Evolutionary conservation across 2,329 filamentous ascomycete genomes (phyloP), one percentile per base, ranked within the genome.

Genomic region (Stagonosporopsis tanaceti): DNA sequence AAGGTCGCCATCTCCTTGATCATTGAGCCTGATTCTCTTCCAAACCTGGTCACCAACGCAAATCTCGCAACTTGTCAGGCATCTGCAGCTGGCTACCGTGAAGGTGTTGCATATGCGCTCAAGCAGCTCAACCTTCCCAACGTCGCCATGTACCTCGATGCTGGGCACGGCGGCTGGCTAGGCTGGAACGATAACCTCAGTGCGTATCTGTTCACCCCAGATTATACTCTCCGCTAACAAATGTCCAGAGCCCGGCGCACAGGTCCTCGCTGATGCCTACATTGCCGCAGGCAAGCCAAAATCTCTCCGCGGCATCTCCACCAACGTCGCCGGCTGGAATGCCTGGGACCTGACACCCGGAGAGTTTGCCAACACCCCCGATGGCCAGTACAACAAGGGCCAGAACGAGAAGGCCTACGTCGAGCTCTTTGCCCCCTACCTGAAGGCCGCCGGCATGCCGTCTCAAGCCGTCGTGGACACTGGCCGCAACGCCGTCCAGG

Each of bases 121-220:
- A 79, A 80, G 66, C 76, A 79, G 55, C 78, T 88, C 63, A 86
- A 88, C 76, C 75, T 88, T 34, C 80, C 83, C 66, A 88, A 89
- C 72, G 85, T 89, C 34, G 78, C 83, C 63, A 85, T 86, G 84
- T 89, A 89, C 73, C 74, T 89, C 39, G 86, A 89, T 67, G 86
- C 85, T 22, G 86, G 85, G 62, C 86, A 89, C 74, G 85, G 84
- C 46, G 86, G 86, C 65, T 89, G 86, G 87, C 80, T 89, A 48
- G 86, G 86, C 71, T 89, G 86, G 86, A 76, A 83, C 50, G 85
- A 84, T 68, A 88, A 88, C 77, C 80, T 87, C 50, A 71, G 72
- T 59, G 67, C 34, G 68, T 69, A 35, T 6, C 12, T 12, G 20
- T 39, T 22, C 27, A 17, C 6, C 11, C 25, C 30, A 3, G 8